These are phyloP conservation scores for Sanguinoderma infundibulare DNA, from an alignment of 1,284 basidiomycete species.

Conservation along the genomic window DNA sequence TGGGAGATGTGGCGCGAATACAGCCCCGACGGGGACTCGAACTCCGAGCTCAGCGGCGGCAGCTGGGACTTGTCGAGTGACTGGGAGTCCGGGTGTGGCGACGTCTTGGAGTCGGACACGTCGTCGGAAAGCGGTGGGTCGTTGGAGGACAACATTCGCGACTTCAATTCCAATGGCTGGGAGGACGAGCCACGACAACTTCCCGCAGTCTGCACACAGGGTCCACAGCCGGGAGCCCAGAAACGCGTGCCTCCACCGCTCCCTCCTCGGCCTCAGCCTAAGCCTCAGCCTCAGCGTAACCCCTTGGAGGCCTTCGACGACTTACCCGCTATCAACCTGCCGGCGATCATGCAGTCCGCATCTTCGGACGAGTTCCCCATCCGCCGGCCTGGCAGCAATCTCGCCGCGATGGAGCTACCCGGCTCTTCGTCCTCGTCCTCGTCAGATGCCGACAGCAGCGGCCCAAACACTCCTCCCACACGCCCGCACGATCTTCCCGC, in stretches of 20 bases:
- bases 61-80: slow-evolving; percentile 10
- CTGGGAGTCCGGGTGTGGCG: slow-evolving; percentile 4
- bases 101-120: slow-evolving; percentile 12
- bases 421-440: slow-evolving; percentile 5
- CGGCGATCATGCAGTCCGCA: background rate
- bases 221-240: background rate
- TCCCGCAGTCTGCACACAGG: background rate
- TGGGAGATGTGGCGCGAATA: slow-evolving; percentile 8
- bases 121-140: slow-evolving; percentile 14
- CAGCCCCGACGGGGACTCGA: background rate
- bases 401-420: background rate
- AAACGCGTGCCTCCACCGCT: background rate
- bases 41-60: background rate
- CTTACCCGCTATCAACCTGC: background rate
- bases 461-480: slow-evolving; percentile 30
- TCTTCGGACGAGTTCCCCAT: slow-evolving; percentile 22
- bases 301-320: background rate
- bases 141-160: slow-evolving; percentile 1
- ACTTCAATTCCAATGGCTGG: slow-evolving; percentile 4
- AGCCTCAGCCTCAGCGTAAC: background rate
- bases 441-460: background rate
- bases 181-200: background rate
- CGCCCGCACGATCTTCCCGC: slow-evolving; percentile 18
- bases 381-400: slow-evolving; percentile 6
- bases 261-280: background rate